Conservation (phyloP, 768 basidiomycete genomes). For the Cyathus striatus region DNA sequence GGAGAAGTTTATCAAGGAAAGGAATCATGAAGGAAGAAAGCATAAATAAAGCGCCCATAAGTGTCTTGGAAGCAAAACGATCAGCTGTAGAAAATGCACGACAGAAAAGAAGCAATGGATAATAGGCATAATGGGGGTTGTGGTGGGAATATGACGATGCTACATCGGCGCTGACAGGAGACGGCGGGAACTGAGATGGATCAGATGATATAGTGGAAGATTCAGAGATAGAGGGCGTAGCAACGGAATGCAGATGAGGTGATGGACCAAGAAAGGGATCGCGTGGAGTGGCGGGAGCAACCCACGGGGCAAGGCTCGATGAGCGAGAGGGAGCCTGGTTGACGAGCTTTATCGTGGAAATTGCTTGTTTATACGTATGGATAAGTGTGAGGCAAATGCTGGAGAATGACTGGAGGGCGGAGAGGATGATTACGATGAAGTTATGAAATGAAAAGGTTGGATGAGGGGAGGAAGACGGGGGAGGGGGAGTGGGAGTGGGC, state of each 20-base stretch:
- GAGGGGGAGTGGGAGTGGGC: conserved; percentile 7
- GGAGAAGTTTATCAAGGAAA: conserved; percentile 70
- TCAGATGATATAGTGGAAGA: conserved; percentile 11
- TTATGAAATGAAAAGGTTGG: conserved; percentile 41
- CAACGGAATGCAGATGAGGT: not conserved
- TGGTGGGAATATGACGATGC: conserved; percentile 16
- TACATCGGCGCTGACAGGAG: conserved; percentile 7
- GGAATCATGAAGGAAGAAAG: conserved; percentile 39
- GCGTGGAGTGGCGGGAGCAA: conserved; percentile 4
- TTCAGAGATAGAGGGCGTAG: conserved; percentile 9
- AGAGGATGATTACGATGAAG: conserved; percentile 65
- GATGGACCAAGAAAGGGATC: conserved; percentile 12
- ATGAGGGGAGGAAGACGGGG: conserved; percentile 16
- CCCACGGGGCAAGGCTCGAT: not conserved
- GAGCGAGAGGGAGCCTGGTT: conserved; percentile 34
- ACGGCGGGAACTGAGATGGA: conserved; percentile 6
- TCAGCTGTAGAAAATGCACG: conserved; percentile 44
- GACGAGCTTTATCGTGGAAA: conserved; percentile 61
- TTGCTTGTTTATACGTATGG: conserved; percentile 59
- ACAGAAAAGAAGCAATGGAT: conserved; percentile 39
- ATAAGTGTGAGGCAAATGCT: conserved; percentile 64
- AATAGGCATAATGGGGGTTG: conserved; percentile 39
- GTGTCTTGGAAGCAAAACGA: conserved; percentile 41
- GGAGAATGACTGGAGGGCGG: conserved; percentile 68
- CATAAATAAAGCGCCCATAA: conserved; percentile 43